These are phyloP conservation scores for Fusarium sp. DNA, from an alignment of 2,329 filamentous ascomycete species.

Conservation along the genomic window DNA sequence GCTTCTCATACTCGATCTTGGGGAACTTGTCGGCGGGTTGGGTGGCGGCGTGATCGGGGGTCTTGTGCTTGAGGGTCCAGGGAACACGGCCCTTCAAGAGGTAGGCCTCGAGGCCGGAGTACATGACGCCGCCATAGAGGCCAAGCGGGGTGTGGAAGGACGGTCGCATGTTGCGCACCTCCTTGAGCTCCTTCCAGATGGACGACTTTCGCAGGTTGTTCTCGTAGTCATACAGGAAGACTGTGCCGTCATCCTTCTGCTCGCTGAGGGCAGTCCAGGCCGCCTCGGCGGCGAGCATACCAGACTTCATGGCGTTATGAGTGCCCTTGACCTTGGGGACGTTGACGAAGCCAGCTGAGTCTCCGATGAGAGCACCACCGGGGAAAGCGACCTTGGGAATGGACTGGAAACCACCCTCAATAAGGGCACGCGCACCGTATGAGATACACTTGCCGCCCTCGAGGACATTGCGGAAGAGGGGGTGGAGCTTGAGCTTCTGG, in stretches of 20 bases:
- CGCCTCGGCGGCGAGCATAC: conserved; percentile 95
- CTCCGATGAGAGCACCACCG: conserved; percentile 93
- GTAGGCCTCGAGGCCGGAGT: conserved; percentile 93
- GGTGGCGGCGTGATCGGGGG: conserved; percentile 81
- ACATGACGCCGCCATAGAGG: conserved; percentile 88
- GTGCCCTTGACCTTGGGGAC: conserved; percentile 99
- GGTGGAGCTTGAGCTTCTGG: conserved; percentile 98
- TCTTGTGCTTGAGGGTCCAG: conserved; percentile 91
- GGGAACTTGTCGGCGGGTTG: conserved; percentile 81
- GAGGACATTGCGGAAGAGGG: conserved; percentile 86
- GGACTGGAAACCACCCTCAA: conserved; percentile 96
- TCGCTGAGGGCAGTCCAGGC: conserved; percentile 79
- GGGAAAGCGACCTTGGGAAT: conserved; percentile 98
- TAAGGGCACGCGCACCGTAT: conserved; percentile 90
- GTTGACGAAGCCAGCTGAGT: conserved; percentile 96
- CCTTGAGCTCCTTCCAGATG: conserved; percentile 94
- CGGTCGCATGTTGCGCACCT: conserved; percentile 97
- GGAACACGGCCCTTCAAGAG: conserved; percentile 86
- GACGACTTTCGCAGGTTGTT: conserved; percentile 84
- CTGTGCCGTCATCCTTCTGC: conserved; percentile 69
- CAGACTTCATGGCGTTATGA: conserved; percentile 97
- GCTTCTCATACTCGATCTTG: conserved; percentile 97
- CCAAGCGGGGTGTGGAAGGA: conserved; percentile 92
- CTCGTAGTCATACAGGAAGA: conserved; percentile 97
- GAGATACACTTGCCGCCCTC: conserved; percentile 98